Evolutionary conservation across 2,329 filamentous ascomycete species (phyloP), one percentile per base, ranked within the genome.

Genomic region (Colletotrichum eremochloae): DNA sequence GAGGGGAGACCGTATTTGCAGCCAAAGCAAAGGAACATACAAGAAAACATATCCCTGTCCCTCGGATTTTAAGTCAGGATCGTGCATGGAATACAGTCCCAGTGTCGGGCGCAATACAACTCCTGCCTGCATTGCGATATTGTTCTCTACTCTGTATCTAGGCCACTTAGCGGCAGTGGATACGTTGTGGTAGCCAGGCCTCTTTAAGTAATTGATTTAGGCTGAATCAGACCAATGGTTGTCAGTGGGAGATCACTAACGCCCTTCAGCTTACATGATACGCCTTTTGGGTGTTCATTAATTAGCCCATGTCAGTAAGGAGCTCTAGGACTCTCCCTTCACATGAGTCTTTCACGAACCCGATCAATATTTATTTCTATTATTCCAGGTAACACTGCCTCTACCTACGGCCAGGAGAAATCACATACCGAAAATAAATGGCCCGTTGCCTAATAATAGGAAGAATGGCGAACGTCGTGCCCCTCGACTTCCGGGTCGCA

Each of bases 401-500:
- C 44, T 29, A 8, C 5, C 40, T 15, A 12, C 2, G 33, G 12
- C n/a, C 24, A 31, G 18, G 3, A 52, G 0, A 40, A 18, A 29
- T 7, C 48, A 9, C 6, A 40, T 24, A 18, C 14, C 31, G 6
- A 40, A 15, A 40, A 36, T 6, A 7, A 15, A 18, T 15, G 31
- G 14, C 5, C 14, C 8, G 18, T 5, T 8, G 8, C 1, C 14
- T 11, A 5, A 24, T 4, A 20, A 36, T 3, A 7, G 14, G 9
- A 11, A 75, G 63, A 58, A 77, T 74, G 71, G 65, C 76, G 3
- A 50, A 50, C 48, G 46, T 40, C 66, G 46, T 9, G 14, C 66
- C 64, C 20, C 78, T 83, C 33, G 71, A 78, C 11, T 85, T 84
- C 68, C 83, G 82, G 65, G 58, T 76, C 44, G 84, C 84, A 60